Percentiles rank a stretch among this genome's conserved stretches.
These are phyloP conservation scores for Penicillium sp. DNA, from an alignment of 2,329 filamentous ascomycete species.

Conservation along the genomic window DNA sequence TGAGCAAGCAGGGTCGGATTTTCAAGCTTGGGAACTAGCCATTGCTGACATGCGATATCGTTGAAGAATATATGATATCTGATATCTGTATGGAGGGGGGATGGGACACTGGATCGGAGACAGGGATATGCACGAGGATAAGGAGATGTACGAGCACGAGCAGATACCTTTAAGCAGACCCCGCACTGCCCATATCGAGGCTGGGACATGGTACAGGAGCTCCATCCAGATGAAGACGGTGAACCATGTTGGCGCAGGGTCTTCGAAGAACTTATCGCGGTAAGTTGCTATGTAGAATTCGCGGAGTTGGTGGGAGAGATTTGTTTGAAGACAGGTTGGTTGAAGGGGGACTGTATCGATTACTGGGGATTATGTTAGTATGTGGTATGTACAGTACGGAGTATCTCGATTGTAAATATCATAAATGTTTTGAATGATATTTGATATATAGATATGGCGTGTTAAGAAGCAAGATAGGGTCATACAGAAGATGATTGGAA, in stretches of 20 bases:
- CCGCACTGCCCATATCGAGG: slow-evolving; percentile 60
- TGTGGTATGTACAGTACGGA: not conserved
- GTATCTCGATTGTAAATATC: no score
- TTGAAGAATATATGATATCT: not conserved
- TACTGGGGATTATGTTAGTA: slow-evolving; percentile 40
- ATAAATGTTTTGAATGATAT: no score
- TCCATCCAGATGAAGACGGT: slow-evolving; percentile 58
- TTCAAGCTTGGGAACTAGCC: not conserved
- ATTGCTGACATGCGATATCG: not conserved
- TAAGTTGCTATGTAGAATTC: slow-evolving; percentile 61
- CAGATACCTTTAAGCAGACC: slow-evolving; percentile 51
- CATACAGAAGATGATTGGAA: slow-evolving; percentile 62
- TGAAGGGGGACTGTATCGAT: slow-evolving; percentile 63
- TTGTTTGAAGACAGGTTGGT: slow-evolving; percentile 51
- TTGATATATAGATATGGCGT: not conserved
- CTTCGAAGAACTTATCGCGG: slow-evolving; percentile 62
- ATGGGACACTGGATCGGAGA: not conserved
- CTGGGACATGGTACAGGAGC: slow-evolving; percentile 59
- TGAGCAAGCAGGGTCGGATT: no score
- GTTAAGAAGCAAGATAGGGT: not conserved
- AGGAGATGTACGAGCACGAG: not conserved
- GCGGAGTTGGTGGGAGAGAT: slow-evolving; percentile 52
- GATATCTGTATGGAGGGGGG: not conserved
- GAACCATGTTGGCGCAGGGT: slow-evolving; percentile 59
- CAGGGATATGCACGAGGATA: not conserved